These are phyloP conservation scores for Vitis labrusca DNA, from an alignment of 164 flowering plant species.

Conservation along the genomic window DNA sequence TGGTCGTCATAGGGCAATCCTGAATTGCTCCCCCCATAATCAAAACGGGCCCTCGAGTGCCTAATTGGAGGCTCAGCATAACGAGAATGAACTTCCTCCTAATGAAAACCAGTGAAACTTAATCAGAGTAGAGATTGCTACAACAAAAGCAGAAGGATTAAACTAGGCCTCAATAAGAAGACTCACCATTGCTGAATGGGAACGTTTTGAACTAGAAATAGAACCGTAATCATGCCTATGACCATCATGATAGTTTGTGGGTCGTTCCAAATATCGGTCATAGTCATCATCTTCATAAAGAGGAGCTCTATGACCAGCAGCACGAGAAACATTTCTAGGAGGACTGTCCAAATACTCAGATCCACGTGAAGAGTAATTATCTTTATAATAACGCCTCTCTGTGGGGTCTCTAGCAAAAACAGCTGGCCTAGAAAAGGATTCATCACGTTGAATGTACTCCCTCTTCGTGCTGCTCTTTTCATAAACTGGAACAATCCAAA, in stretches of 20 bases:
- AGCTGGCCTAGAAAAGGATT: slow-evolving; percentile 13
- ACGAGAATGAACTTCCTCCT: slow-evolving; percentile 31
- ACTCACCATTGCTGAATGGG: slow-evolving; percentile 16
- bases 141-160: neutral
- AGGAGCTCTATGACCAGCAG: slow-evolving; percentile 21
- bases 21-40: slow-evolving; percentile 15
- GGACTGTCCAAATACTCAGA: slow-evolving; percentile 16
- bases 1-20: slow-evolving; percentile 14
- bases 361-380: slow-evolving; percentile 15
- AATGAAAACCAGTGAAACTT: slow-evolving; percentile 5
- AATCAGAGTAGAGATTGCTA: neutral
- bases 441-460: slow-evolving; percentile 18
- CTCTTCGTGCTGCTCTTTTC: slow-evolving; percentile 22
- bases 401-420: slow-evolving; percentile 18
- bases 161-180: neutral
- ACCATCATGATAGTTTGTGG: slow-evolving; percentile 22
- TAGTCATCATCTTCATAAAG: slow-evolving; percentile 23
- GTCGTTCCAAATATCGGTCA: slow-evolving; percentile 18
- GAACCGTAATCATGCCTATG: slow-evolving; percentile 22
- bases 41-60: slow-evolving; percentile 22
- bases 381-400: slow-evolving; percentile 18
- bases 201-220: slow-evolving; percentile 26
- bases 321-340: slow-evolving; percentile 10
- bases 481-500: slow-evolving; percentile 12
- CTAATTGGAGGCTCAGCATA: slow-evolving; percentile 17